Base-by-base conservation (phyloP, 2,329 filamentous ascomycete genomes). In the Cladobotryum protrusum region DNA sequence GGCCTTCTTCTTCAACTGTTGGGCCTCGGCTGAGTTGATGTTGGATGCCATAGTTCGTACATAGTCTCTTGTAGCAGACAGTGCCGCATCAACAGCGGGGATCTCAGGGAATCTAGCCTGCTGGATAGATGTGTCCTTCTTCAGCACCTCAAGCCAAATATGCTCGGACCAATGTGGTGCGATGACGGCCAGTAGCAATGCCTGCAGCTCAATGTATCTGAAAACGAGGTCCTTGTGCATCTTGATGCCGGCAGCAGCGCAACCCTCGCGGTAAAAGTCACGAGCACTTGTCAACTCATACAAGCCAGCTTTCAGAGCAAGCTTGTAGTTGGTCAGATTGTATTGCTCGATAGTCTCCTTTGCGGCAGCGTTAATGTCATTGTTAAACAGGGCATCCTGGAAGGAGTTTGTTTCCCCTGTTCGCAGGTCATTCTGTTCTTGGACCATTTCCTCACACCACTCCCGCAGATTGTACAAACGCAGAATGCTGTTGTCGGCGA, bases 91-190 rank as follows among this genome's bases (percentile, higher is more conserved):
- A 1, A 84, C 75, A 18, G 79, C 76, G 1, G 86, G 81, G 0
- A 89, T 82, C 45, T 78, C 71, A 36, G 66, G 66, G 60, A 69
- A 69, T 6, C 49, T 75, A 12, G 87, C 89, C 47, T 84, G 82
- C 72, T 97, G 91, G 61, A 99, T 82, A 7, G 86, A 87, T 49
- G 76, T 72, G 34, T 79, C 67, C 73, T 88, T 90, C 65, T 86
- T 82, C 53, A 99, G 81, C 2, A 97, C 82, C 70, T 97, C 92
- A 48, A 87, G 81, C 89, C 90, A 97, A 64, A 99, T 83, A 70
- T 95, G 87, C 65, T 99, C 93, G 43, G 89, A 78, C 86, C 90
- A 97, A 71, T 99, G 93, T 52, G 93, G 92, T 2, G 92, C 85
- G 55, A 97, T 84, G 46, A 90, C 87, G 3, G 86, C 79, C 58